Base-by-base conservation (phyloP, 257 asterid genomes). In the Penstemon barbatus region DNA sequence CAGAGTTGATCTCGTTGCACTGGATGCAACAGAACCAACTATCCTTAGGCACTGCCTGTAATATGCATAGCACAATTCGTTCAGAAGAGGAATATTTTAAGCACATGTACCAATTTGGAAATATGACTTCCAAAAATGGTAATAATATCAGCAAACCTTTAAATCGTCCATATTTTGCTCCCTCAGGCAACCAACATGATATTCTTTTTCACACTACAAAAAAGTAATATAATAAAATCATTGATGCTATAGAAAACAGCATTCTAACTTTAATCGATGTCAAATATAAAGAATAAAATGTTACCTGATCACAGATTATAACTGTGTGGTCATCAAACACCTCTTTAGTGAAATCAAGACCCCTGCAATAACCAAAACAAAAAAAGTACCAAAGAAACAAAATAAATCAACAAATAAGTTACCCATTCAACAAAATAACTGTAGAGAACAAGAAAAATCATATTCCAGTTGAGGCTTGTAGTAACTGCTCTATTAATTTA, bases 251-350 rank as follows among this genome's bases (percentile, higher is more conserved):
- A 58, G 36, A 15, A 42, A 69, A 69, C 10, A 38, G 49, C 72
- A 78, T 46, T 49, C 52, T 37, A 53, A 63, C 43, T 18, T 8
- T 51, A 61, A 44, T 70, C 40, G 66, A 37, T 15, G 44, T 18
- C 41, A 53, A 25, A 48, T 46, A 51, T 37, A 37, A 37, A 65
- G 42, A 57, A 50, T 6, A 60, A 56, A 43, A 57, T 10, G 45
- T 13, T 81, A 91, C 98, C 96, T 94, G 98, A 74, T 91, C 99
- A 52, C 99, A 94, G 11, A 91, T 83, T 60, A 94, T 89, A 62
- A 94, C 96, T 43, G 99, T 94, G 12, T 70, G 81, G 49, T 77
- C 89, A 15, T 80, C 81, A 69, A 94, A 91, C 42, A 61, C 89
- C 13, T 80, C 75, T 63, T 63, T 81, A 78, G 83, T 82, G 76